A percentile compares a stretch with the other conserved stretches of the same genome.
Evolutionary conservation across 2,329 filamentous ascomycete genomes (phyloP).

Genomic region (Bisporella sp.): DNA sequence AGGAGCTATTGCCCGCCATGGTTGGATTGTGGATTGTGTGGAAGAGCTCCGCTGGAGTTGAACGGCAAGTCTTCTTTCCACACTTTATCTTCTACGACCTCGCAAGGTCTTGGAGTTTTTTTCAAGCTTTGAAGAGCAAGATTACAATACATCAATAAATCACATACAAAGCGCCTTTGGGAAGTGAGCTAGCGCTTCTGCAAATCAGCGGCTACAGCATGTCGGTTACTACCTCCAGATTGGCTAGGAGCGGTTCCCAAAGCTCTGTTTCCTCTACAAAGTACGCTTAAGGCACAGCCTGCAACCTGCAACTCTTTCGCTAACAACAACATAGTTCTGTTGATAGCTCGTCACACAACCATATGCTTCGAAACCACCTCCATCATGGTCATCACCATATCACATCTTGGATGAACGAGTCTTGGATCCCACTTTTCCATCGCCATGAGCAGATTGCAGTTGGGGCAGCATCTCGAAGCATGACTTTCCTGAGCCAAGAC

Average conservation of each 20-base stretch:
- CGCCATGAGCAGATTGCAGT: constrained; percentile 27
- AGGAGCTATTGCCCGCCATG: too few relatives aligned
- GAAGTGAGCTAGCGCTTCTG: too few relatives aligned
- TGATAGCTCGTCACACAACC: constrained; percentile 19
- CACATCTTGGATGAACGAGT: constrained; percentile 18
- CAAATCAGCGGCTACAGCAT: too few relatives aligned
- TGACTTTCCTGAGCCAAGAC: constrained; percentile 22
- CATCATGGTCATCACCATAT: constrained; percentile 8
- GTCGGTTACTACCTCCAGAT: background rate
- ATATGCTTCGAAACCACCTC: constrained; percentile 12
- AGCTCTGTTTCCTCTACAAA: background rate
- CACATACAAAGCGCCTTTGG: too few relatives aligned
- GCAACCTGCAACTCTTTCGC: background rate
- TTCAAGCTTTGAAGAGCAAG: too few relatives aligned
- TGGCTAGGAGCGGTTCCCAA: constrained; percentile 4
- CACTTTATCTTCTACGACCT: too few relatives aligned
- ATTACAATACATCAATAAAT: too few relatives aligned
- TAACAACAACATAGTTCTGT: constrained; percentile 9
- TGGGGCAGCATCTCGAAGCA: constrained; percentile 18
- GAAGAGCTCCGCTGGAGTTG: too few relatives aligned
- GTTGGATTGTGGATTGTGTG: too few relatives aligned
- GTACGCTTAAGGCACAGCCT: background rate
- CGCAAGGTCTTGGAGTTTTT: too few relatives aligned
- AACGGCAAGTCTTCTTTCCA: too few relatives aligned
- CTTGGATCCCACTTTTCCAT: constrained; percentile 15